phyloP scores from a whole-genome alignment of 805 yeast species.

The Starmerella geochares region DNA sequence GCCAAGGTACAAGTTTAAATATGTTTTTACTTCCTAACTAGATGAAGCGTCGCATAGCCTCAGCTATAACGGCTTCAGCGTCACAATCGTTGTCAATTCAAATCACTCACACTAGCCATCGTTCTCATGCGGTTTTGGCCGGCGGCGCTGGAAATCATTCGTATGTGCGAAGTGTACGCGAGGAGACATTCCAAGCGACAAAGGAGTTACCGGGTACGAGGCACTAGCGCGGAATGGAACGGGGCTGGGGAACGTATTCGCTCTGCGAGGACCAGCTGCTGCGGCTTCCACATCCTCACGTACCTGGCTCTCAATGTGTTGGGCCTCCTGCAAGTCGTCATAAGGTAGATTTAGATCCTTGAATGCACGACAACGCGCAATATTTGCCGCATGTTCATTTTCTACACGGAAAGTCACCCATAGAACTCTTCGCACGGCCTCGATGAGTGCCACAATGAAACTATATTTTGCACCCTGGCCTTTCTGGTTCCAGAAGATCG shows the following conservation, averaged over 20 bases:
- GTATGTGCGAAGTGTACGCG: slow-evolving; percentile 17
- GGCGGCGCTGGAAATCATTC: slow-evolving; percentile 18
- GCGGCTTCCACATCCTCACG: neutral
- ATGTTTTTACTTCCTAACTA: too few species aligned
- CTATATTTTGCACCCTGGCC: slow-evolving; percentile 84
- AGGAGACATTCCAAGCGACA: slow-evolving; percentile 8
- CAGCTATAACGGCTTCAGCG: too few species aligned
- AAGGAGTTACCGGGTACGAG: neutral
- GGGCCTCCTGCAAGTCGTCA: slow-evolving; percentile 23
- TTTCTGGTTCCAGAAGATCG: slow-evolving; percentile 59
- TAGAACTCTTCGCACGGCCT: slow-evolving; percentile 66
- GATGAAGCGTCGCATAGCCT: too few species aligned
- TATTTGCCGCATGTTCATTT: slow-evolving; percentile 90
- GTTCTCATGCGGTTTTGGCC: slow-evolving; percentile 3
- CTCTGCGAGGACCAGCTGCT: neutral
- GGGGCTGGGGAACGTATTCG: neutral
- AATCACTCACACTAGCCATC: too few species aligned
- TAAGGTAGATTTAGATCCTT: slow-evolving; percentile 83
- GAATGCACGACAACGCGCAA: slow-evolving; percentile 72
- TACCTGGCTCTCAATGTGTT: neutral
- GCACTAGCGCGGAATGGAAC: neutral
- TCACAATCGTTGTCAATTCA: too few species aligned
- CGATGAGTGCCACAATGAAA: slow-evolving; percentile 73
- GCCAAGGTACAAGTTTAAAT: slow-evolving; percentile 68
- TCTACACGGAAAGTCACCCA: slow-evolving; percentile 94